Evolutionary conservation across 345 rosid species (phyloP).

Genomic region (Sisymbrium irio): DNA sequence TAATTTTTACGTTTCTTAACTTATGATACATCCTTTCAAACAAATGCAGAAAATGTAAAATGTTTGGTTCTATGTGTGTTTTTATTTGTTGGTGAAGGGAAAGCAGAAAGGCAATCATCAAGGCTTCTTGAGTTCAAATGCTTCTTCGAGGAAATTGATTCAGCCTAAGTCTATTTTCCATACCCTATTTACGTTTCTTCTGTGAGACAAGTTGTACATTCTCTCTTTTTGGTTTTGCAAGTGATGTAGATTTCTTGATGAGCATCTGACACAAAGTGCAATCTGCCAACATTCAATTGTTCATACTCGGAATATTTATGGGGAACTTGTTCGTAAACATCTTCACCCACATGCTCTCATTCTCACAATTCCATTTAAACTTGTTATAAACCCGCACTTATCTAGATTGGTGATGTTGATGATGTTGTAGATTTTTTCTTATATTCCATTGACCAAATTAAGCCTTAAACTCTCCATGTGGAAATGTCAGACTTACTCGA

Average conservation of each 20-base stretch:
- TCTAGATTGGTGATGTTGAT: background rate
- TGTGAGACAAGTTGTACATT: conserved; percentile 44
- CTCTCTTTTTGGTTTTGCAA: conserved; percentile 27
- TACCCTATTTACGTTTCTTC: conserved; percentile 74
- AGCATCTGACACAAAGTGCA: conserved; percentile 41
- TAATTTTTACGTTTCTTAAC: background rate
- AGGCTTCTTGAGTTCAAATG: conserved; percentile 42
- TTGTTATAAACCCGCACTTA: background rate
- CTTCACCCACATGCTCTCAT: background rate
- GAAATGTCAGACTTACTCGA: no score
- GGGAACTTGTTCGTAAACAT: background rate
- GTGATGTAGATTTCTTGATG: conserved; percentile 34
- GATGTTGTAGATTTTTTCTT: no score
- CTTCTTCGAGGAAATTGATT: conserved; percentile 38
- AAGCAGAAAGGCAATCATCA: conserved; percentile 43
- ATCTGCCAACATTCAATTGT: conserved; percentile 22
- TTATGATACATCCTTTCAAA: background rate
- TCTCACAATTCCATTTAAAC: background rate
- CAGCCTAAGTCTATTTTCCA: conserved; percentile 64
- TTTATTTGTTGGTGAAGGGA: conserved; percentile 40
- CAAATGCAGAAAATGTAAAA: conserved; percentile 1
- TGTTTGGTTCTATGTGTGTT: background rate
- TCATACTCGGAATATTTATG: conserved; percentile 6
- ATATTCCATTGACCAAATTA: no score
- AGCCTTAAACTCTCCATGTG: no score